phyloP scores from a whole-genome alignment of 306 rosid species.

The Dryas alaskensis region DNA sequence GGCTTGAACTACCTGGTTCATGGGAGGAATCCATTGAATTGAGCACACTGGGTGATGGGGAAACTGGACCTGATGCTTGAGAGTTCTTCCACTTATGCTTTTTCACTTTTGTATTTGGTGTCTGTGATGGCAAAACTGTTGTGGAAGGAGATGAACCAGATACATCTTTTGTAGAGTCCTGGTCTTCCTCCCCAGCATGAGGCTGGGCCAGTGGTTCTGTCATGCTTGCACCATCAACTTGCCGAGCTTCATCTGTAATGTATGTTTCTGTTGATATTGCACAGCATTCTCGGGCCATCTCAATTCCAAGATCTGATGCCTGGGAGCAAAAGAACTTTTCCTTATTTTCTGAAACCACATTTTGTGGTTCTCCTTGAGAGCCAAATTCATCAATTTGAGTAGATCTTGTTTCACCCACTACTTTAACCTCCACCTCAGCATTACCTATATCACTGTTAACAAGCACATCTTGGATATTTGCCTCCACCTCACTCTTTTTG shows the following conservation, averaged over 20 bases:
- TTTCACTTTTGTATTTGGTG: constrained; percentile 64
- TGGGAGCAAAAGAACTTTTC: constrained; percentile 87
- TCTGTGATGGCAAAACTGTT: constrained; percentile 36
- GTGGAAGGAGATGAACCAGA: constrained; percentile 49
- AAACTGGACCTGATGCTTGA: constrained; percentile 56
- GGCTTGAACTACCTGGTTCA: constrained; percentile 55
- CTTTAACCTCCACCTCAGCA: constrained; percentile 82
- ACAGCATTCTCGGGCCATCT: constrained; percentile 79
- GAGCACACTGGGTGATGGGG: constrained; percentile 47
- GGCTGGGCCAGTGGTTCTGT: constrained; percentile 43
- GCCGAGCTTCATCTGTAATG: constrained; percentile 46
- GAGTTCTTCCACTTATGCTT: constrained; percentile 73
- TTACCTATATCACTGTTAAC: constrained; percentile 54
- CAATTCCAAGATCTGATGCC: constrained; percentile 95
- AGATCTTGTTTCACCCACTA: constrained; percentile 71
- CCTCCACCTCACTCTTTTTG: constrained; percentile 60
- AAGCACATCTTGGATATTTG: constrained; percentile 65
- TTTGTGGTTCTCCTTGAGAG: constrained; percentile 53
- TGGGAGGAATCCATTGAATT: constrained; percentile 55
- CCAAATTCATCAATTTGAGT: constrained; percentile 56
- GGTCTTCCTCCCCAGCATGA: constrained; percentile 57
- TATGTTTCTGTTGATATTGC: constrained; percentile 62
- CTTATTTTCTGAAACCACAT: constrained; percentile 46
- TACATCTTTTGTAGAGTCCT: constrained; percentile 51
- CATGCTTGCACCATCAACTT: constrained; percentile 39